Evolutionary conservation across 768 basidiomycete species (phyloP).

Genomic region (Boletellus ananas): DNA sequence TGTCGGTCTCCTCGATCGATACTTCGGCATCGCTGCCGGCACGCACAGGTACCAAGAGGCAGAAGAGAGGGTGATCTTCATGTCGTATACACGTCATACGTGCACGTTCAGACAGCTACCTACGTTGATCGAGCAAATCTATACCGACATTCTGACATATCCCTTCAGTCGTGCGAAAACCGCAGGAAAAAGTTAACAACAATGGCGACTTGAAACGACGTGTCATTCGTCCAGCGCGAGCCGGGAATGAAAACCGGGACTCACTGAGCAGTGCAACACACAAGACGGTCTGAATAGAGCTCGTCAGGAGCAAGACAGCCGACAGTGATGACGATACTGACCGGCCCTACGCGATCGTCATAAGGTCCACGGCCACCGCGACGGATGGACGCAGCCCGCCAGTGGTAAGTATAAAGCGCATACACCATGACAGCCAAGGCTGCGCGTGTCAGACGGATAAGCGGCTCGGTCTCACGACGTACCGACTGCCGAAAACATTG

Average conservation of each 20-base stretch:
- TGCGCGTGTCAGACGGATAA: constrained; percentile 30
- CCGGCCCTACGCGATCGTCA: constrained; percentile 93
- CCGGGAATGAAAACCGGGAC: constrained; percentile 12
- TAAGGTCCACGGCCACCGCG: constrained; percentile 91
- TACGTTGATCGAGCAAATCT: constrained; percentile 14
- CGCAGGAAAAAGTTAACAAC: constrained; percentile 82
- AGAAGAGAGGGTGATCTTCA: constrained; percentile 44
- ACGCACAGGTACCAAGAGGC: constrained; percentile 53
- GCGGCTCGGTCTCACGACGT: constrained; percentile 24
- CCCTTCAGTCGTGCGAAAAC: constrained; percentile 45
- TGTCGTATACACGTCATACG: constrained; percentile 2
- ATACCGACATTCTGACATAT: not conserved
- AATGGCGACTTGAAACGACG: constrained; percentile 58
- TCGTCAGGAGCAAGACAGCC: constrained; percentile 9
- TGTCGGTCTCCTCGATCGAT: constrained; percentile 76
- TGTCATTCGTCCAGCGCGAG: not conserved
- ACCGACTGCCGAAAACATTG: constrained; percentile 95
- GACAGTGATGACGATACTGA: constrained; percentile 43
- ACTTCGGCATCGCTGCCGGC: constrained; percentile 52
- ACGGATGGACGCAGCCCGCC: constrained; percentile 92
- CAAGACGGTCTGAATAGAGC: constrained; percentile 60
- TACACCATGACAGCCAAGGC: constrained; percentile 98
- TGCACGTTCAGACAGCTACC: constrained; percentile 3
- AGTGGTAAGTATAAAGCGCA: constrained; percentile 92
- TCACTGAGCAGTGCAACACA: constrained; percentile 78